Base-by-base conservation (phyloP, 306 rosid species). In the peach (Prunus persica) region DNA sequence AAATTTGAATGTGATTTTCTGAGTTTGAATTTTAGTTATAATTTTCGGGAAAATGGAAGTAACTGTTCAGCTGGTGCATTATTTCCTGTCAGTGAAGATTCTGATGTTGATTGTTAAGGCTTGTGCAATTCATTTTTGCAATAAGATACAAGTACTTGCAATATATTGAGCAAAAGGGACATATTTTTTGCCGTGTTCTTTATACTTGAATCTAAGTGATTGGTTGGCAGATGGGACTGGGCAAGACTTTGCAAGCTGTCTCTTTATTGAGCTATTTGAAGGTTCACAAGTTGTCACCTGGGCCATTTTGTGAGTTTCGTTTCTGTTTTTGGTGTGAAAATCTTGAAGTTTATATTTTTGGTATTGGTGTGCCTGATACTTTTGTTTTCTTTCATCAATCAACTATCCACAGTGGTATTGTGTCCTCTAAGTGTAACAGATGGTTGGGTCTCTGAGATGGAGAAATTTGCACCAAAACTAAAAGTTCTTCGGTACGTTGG, bases 341-440 rank as follows among this genome's bases (percentile, higher is more conserved):
- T 67, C 25, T 3, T 78, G 24, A 19, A 67, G 60, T 67, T 43
- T 52, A 78, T 45, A 43, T 8, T 78, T 67, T 73, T 61, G 56
- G 62, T 72, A 45, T 57, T 65, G 51, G 52, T 81, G 43, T 13
- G 52, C 34, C 60, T 74, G 81, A 72, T 75, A 34, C 72, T 61
- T 56, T 27, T 54, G 11, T 65, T 65, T 83, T 57, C 61, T 75
- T 65, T 38, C 75, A 27, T 67, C 55, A 18, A 80, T 69, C 60
- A 79, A 79, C 71, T 54, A 62, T 72, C 41, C 76, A 75, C 87
- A 94, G 98, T 94, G 91, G 92, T 94, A 68, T 63, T 92, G 74
- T 94, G 98, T 76, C 97, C 98, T 83, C 74, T 94, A 74, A 94
- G 98, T 71, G 97, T 94, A 80, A 92, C 95, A 14, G 98, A 92